Evolutionary conservation across 2,329 filamentous ascomycete genomes (phyloP).

Genomic region (Gnomoniopsis sp.): DNA sequence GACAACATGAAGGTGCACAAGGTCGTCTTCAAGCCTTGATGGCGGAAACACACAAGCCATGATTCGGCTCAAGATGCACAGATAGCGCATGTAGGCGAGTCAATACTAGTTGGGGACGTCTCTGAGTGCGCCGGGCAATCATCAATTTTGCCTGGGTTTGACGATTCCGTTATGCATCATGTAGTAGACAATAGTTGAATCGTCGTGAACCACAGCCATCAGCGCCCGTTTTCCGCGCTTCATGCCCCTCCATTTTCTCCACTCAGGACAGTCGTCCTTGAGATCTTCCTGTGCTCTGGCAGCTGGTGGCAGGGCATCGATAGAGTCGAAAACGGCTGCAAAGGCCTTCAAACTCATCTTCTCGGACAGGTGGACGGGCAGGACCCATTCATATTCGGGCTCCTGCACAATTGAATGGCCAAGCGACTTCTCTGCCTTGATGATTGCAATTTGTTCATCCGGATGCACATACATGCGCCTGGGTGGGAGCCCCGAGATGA

Average conservation of each 20-base stretch:
- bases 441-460: slow-evolving; percentile 73
- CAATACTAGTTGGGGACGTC: background rate
- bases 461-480: slow-evolving; percentile 73
- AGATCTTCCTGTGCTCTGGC: slow-evolving; percentile 20
- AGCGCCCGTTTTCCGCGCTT: slow-evolving; percentile 64
- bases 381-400: slow-evolving; percentile 66
- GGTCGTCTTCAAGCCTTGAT: slow-evolving; percentile 61
- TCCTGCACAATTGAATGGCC: slow-evolving; percentile 43
- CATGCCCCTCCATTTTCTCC: slow-evolving; percentile 39
- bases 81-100: background rate
- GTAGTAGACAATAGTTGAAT: slow-evolving; percentile 83
- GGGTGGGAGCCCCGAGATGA: slow-evolving; percentile 72
- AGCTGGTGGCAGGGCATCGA: slow-evolving; percentile 42
- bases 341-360: slow-evolving; percentile 67
- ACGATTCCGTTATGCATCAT: slow-evolving; percentile 83
- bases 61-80: background rate
- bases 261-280: slow-evolving; percentile 25
- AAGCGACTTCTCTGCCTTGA: slow-evolving; percentile 55
- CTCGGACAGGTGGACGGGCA: slow-evolving; percentile 70
- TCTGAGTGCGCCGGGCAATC: background rate
- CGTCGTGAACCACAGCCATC: slow-evolving; percentile 72
- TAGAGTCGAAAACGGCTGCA: slow-evolving; percentile 65
- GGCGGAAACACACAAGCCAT: background rate
- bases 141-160: slow-evolving; percentile 78
- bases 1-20: slow-evolving; percentile 72